phyloP scores from a whole-genome alignment of 805 yeast genomes.

The Isabelozyma gotoi region DNA sequence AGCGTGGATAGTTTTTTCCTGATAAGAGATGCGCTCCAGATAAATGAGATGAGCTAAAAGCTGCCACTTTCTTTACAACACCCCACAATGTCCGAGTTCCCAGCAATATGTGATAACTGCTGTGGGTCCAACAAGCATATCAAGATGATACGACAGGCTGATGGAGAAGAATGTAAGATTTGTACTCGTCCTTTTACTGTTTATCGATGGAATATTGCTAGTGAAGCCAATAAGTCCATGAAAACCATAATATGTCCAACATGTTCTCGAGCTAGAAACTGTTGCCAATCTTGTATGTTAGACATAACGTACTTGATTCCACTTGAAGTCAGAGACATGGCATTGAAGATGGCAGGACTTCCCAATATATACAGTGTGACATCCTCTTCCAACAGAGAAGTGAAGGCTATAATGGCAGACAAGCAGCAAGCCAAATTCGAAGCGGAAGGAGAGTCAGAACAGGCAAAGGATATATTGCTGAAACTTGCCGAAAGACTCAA shows the following conservation, averaged over 20 bases:
- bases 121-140: slow-evolving; percentile 65
- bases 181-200: slow-evolving; percentile 86
- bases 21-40: background rate
- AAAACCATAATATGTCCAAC: slow-evolving; percentile 74
- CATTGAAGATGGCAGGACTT: slow-evolving; percentile 68
- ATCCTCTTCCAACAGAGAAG: slow-evolving; percentile 28
- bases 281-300: slow-evolving; percentile 86
- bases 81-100: slow-evolving; percentile 29
- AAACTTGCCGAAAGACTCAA: slow-evolving; percentile 42
- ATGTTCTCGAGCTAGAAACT: slow-evolving; percentile 76
- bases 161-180: slow-evolving; percentile 80
- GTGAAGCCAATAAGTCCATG: slow-evolving; percentile 41
- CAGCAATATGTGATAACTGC: slow-evolving; percentile 73
- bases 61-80: background rate
- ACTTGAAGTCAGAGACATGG: slow-evolving; percentile 72
- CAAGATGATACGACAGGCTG: slow-evolving; percentile 66
- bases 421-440: slow-evolving; percentile 50
- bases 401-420: slow-evolving; percentile 42
- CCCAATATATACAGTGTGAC: slow-evolving; percentile 16
- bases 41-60: background rate
- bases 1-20: background rate
- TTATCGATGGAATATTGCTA: slow-evolving; percentile 66
- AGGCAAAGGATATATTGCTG: slow-evolving; percentile 52
- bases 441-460: slow-evolving; percentile 12
- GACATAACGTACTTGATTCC: slow-evolving; percentile 85